Percentiles rank a stretch among this genome's conserved stretches.
These are phyloP conservation scores for Hibiscus tridactylites DNA, from an alignment of 345 rosid genomes.

Conservation along the genomic window DNA sequence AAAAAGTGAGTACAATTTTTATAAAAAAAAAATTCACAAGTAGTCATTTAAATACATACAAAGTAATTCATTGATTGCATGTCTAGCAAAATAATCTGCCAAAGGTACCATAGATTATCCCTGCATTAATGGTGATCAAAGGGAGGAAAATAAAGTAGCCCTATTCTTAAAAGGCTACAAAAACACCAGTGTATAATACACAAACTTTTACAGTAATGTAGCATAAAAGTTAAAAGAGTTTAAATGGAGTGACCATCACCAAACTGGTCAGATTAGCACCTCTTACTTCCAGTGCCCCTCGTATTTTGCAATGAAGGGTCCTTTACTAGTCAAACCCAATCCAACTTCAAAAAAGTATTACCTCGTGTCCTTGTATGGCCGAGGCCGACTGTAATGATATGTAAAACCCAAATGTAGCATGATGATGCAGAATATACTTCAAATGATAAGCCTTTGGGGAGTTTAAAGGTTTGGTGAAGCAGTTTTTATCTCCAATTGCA, in stretches of 20 bases:
- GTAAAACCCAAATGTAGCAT: background rate
- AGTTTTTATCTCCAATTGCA: background rate
- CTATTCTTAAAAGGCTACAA: background rate
- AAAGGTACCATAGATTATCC: background rate
- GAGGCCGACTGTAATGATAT: constrained; percentile 1
- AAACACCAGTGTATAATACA: background rate
- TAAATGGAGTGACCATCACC: background rate
- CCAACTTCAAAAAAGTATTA: background rate
- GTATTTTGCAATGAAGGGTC: background rate
- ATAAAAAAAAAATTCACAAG: too few species aligned
- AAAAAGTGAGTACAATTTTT: too few species aligned
- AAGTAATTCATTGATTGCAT: too few species aligned
- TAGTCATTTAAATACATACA: background rate
- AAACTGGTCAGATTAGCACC: background rate
- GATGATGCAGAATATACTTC: background rate
- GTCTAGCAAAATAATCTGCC: background rate
- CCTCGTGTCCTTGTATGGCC: background rate
- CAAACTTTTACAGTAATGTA: background rate
- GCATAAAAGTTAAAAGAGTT: background rate
- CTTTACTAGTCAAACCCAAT: background rate
- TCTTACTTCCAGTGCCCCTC: background rate
- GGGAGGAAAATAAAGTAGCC: background rate
- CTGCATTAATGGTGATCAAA: background rate
- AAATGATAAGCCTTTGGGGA: background rate
- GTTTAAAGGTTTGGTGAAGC: background rate